Evolutionary conservation across 2,329 filamentous ascomycete genomes (phyloP), one percentile per base, ranked within the genome.

Genomic region (Aspergillus cejpii): DNA sequence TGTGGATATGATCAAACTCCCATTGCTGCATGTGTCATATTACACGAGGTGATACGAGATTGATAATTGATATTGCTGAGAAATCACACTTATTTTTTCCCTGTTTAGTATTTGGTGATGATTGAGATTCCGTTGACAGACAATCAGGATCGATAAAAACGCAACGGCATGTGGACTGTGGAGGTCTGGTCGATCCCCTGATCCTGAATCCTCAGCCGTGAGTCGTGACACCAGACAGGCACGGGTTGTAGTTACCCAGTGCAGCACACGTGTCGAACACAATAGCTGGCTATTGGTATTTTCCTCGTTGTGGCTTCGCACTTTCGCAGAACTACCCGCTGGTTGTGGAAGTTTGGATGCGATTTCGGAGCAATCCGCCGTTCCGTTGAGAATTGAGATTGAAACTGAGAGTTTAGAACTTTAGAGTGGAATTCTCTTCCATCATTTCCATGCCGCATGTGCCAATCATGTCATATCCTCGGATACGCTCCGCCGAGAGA

Each of bases 101-200:
- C 4, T 14, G n/a, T 6, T 15, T 15, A 6, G 10, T 15, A 6
- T 31, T 8, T 31, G 28, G 15, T 19, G 5, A 42, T 31, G 29
- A 34, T 33, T 21, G 27, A 26, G 38, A 24, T 10, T 21, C 39
- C 31, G 34, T 29, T 41, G 45, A 27, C 38, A 49, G 44, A 26
- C 44, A 41, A 50, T 42, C 43, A 52, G 50, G 50, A 52, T 52
- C 50, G 48, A 48, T 50, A 42, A 50, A 52, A 52, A 42, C 48
- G 50, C 44, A 41, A 50, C 45, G 39, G 44, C 50, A 52, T 45
- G 50, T 50, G 50, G 50, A 48, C 50, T 45, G 50, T 50, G 50
- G 50, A 48, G 45, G 29, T 39, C 42, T 38, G 39, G 44, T 37
- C 41, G 50, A 52, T 52, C 50, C 39, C 36, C 40, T 15, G 46